Conservation (phyloP, 148 eudicot genomes). For the Rhododendron mucronatum region DNA sequence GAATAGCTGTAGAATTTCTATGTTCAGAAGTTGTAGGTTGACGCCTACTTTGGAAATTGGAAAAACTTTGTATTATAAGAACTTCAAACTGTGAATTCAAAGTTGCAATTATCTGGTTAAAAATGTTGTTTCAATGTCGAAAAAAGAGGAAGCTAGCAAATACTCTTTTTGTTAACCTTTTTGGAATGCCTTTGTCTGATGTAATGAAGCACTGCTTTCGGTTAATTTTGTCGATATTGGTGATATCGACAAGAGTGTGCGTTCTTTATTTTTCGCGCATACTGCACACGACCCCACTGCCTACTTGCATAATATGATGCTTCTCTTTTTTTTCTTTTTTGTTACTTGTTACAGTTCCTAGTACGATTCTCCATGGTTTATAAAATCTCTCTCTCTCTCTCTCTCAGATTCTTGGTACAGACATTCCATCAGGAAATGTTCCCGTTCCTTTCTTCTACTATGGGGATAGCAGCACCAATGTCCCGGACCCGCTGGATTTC, state of each 20-base stretch:
- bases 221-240: not conserved
- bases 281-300: not conserved
- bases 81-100: not conserved
- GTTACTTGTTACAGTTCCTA: not conserved
- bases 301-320: not conserved
- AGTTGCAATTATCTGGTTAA: not conserved
- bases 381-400: not conserved
- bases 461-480: slow-evolving; percentile 29
- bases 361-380: not conserved
- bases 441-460: slow-evolving; percentile 29
- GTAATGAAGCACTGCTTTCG: not conserved
- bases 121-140: not conserved
- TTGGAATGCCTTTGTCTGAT: not conserved
- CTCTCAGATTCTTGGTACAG: slow-evolving; percentile 45
- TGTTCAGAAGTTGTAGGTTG: not conserved
- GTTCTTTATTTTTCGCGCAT: not conserved
- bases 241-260: not conserved
- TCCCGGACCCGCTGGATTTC: slow-evolving; percentile 25
- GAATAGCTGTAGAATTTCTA: not conserved
- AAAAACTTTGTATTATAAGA: not conserved
- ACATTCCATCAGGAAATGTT: slow-evolving; percentile 21
- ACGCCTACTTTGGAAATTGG: not conserved
- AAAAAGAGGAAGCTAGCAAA: not conserved
- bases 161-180: not conserved
- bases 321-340: not conserved